Base-by-base conservation (phyloP, 2,329 filamentous ascomycete genomes). In the Aspergillus arachidicola region DNA sequence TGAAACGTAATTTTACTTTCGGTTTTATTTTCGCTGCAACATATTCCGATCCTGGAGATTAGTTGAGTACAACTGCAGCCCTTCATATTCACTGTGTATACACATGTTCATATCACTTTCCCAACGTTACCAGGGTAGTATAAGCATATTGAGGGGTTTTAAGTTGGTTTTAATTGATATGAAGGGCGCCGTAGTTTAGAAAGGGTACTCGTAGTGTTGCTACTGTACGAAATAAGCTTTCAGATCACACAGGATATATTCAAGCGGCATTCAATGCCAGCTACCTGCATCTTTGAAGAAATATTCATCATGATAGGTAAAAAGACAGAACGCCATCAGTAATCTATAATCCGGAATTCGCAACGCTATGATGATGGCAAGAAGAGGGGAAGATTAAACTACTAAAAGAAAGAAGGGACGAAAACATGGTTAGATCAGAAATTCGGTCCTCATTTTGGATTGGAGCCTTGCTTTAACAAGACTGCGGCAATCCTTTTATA, bases 401-500 rank as follows among this genome's bases (percentile, higher is more conserved):
- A 34, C 21, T 45, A n/a, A 12, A 58, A 19, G 21, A 21, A 34
- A 46, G 41, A 38, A 30, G 19, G 19, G 21, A 23, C 30, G n/a
- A 41, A 26, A 36, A 34, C 50, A 30, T 14, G 14, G 26, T 34
- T 19, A 41, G 11, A 19, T 28, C 11, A 57, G 16, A n/a, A 53
- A 53, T 50, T 51, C 6, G 43, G 6, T 16, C n/a, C 56, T 61
- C 59, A 72, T 57, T 66, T 65, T 58, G 66, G 64, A 16, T 59
- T 65, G 10, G 64, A 58, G 23, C 58, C 58, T 32, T 68, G 61
- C 54, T 88, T 86, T 69, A 87, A 87, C 62, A 94, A 75, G 10
- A 86, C 86, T 32, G 82, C 82, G 0, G 90, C 91, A 54, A 94
- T 78, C 59, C 91, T 83, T 70, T 91, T 86, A 72, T 94, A 94